Evolutionary conservation across 2,329 filamentous ascomycete species (phyloP).

Genomic region (Rhynchosporium agropyri): DNA sequence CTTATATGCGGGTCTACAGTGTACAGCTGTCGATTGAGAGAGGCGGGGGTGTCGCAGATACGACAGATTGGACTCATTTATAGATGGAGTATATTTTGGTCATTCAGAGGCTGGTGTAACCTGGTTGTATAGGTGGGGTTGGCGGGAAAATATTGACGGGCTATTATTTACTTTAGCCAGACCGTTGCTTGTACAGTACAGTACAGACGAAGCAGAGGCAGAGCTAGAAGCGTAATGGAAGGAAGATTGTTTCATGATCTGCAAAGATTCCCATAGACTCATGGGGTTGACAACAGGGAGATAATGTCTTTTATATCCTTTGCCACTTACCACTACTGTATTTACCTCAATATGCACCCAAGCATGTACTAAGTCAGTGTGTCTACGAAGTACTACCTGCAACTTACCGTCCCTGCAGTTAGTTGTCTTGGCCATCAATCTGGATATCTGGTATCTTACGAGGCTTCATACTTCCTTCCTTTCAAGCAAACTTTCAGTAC

Average conservation of each 20-base stretch:
- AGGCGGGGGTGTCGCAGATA: too few relatives aligned
- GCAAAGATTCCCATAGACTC: slow-evolving; percentile 20
- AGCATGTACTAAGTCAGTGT: neutral
- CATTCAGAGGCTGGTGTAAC: too few relatives aligned
- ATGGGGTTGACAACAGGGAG: slow-evolving; percentile 13
- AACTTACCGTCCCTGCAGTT: neutral
- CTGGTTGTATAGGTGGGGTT: too few relatives aligned
- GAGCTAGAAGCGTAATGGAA: slow-evolving; percentile 14
- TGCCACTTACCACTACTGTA: neutral
- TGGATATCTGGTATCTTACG: neutral
- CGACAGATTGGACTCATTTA: too few relatives aligned
- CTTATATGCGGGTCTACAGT: neutral
- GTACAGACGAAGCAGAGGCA: neutral
- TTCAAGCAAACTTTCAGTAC: neutral
- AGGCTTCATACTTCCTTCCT: neutral
- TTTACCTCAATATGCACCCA: neutral
- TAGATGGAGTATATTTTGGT: too few relatives aligned
- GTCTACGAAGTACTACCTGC: too few relatives aligned
- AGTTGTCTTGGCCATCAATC: neutral
- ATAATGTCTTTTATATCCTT: neutral
- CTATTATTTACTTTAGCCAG: neutral
- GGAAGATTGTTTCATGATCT: slow-evolving; percentile 19
- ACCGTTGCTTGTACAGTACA: slow-evolving; percentile 16
- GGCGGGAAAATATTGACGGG: neutral
- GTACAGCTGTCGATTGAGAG: neutral